Evolutionary conservation across 208 protist species (phyloP), one percentile per base, ranked within the genome.

Genomic region (Trypanosomatidae sp.): DNA sequence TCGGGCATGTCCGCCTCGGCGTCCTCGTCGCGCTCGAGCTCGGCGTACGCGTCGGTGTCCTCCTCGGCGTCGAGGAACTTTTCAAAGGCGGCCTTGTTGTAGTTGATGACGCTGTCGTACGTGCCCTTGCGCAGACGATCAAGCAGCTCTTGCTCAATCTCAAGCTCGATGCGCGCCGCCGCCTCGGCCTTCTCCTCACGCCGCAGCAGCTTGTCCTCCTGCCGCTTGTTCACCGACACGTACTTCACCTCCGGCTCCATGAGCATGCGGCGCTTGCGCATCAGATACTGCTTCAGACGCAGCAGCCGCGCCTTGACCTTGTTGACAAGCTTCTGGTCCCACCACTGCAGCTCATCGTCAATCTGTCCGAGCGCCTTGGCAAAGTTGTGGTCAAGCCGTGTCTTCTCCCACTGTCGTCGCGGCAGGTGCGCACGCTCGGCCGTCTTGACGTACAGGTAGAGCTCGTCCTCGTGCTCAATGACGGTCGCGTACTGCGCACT

Each of bases 401-500:
- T 78, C 62, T 97, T 96, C 70, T 99, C 96, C 98, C 98, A 99
- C 55, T 99, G 61, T 4, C 97, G 91, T 1, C 78, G 74, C 8
- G 98, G 98, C 28, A 88, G 79, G 70, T 99, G 97, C 6, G 96
- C 96, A 33, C 98, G 82, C 77, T 99, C 98, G 11, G 97, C 92
- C 0, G 97, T 98, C 61, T 99, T 99, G 27, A 99, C 92, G 75
- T 97, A 97, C 7, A 99, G 75, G 75, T 97, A 99, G 6, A 96
- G 66, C 55, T 92, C 63, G 43, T 97, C 95, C 39, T 98, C 83
- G 37, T 98, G 74, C 74, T 99, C 97, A 55, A 90, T 78, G 24
- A 99, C 79, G 18, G 98, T 99, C 33, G 97, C 96, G 64, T 99
- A 99, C 54, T 96, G 92, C 15, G 79, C 92, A 74, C 99, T 99